Conservation (phyloP, 2,329 filamentous ascomycete genomes). For the Cladophialophora chaetospira region DNA sequence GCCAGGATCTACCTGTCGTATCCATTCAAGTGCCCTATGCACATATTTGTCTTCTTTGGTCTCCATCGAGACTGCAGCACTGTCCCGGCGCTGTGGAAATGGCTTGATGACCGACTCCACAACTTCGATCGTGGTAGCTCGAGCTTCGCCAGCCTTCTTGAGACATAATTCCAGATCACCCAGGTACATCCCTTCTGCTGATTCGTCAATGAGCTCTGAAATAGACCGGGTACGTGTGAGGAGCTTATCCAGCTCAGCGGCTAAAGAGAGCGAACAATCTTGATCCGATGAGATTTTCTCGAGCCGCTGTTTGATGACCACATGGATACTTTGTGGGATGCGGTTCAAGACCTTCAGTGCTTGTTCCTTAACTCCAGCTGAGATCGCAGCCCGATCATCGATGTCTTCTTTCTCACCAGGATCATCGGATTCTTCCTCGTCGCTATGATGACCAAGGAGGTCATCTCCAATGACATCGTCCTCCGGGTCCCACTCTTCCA, state of each 20-base stretch:
- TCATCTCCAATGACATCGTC: conserved; percentile 60
- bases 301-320: conserved; percentile 45
- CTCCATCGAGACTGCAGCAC: background rate
- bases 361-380: conserved; percentile 45
- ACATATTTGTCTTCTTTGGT: conserved; percentile 39
- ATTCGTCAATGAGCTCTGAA: conserved; percentile 48
- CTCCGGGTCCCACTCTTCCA: conserved; percentile 85
- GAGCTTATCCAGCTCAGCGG: conserved; percentile 41
- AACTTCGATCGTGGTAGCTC: conserved; percentile 31
- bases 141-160: conserved; percentile 32
- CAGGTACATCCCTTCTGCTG: conserved; percentile 50
- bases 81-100: background rate
- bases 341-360: conserved; percentile 47
- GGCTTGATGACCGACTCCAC: conserved; percentile 27
- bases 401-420: conserved; percentile 28
- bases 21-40: conserved; percentile 37
- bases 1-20: conserved; percentile 30
- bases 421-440: conserved; percentile 34
- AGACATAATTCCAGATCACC: conserved; percentile 38
- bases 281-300: conserved; percentile 37
- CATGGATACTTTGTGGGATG: conserved; percentile 46
- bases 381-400: conserved; percentile 37
- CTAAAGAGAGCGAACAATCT: conserved; percentile 16
- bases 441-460: conserved; percentile 36
- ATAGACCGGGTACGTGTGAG: conserved; percentile 40